phyloP scores from a whole-genome alignment of 2,329 filamentous ascomycete species.

The Cladosporium sp. region DNA sequence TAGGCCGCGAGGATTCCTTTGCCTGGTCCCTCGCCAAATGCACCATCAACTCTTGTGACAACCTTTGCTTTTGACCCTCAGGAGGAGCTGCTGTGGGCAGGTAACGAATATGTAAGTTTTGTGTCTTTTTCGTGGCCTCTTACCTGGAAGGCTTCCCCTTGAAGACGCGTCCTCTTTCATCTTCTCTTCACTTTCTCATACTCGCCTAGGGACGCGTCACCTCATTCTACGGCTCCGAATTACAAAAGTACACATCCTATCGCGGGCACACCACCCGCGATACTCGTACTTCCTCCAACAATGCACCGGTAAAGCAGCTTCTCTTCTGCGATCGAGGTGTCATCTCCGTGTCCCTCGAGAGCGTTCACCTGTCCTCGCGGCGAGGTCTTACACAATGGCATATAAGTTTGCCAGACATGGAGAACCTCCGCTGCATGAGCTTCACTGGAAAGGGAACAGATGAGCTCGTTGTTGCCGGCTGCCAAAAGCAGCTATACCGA shows the following conservation, averaged over 20 bases:
- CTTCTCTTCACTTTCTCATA: constrained; percentile 4
- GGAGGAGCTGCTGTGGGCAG: constrained; percentile 89
- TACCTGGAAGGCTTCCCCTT: too few relatives aligned
- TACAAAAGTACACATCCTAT: constrained; percentile 88
- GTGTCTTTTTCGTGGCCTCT: neutral
- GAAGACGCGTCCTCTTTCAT: neutral
- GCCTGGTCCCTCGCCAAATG: constrained; percentile 69
- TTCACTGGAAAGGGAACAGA: constrained; percentile 82
- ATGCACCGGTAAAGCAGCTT: constrained; percentile 81
- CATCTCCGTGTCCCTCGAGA: constrained; percentile 74
- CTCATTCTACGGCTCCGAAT: constrained; percentile 81
- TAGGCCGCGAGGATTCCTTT: constrained; percentile 79
- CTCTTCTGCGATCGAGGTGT: constrained; percentile 89
- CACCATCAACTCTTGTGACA: constrained; percentile 62
- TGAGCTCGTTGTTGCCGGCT: constrained; percentile 82
- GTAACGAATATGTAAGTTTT: constrained; percentile 75
- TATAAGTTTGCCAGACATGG: constrained; percentile 72
- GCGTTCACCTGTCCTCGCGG: constrained; percentile 83
- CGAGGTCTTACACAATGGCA: constrained; percentile 87
- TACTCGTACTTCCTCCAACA: constrained; percentile 34
- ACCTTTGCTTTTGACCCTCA: constrained; percentile 84
- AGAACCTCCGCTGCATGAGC: constrained; percentile 88
- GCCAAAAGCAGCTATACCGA: constrained; percentile 80
- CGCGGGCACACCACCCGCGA: constrained; percentile 62
- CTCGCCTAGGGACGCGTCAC: constrained; percentile 70